Conservation (phyloP, 2,329 filamentous ascomycete genomes). For the Neofusicoccum sp. region DNA sequence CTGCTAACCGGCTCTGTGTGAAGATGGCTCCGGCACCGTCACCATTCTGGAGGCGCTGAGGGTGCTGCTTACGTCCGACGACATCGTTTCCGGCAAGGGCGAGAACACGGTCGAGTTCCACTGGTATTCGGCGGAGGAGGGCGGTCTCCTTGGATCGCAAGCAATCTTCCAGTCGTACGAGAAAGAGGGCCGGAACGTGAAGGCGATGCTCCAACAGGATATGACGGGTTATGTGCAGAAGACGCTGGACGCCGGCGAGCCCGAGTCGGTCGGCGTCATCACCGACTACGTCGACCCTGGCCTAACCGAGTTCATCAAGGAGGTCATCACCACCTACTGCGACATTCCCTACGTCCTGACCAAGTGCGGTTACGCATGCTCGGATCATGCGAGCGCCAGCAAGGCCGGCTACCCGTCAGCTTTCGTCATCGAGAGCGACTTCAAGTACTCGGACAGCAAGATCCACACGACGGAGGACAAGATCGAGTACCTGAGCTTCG, state of each 20-base stretch:
- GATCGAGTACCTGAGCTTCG: slow-evolving; percentile 72
- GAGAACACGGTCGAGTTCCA: slow-evolving; percentile 93
- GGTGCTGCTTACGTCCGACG: slow-evolving; percentile 70
- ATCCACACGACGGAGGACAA: slow-evolving; percentile 70
- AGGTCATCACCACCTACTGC: slow-evolving; percentile 83
- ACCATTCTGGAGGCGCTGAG: slow-evolving; percentile 92
- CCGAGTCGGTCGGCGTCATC: slow-evolving; percentile 87
- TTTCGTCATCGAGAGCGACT: slow-evolving; percentile 73
- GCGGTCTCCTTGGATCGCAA: slow-evolving; percentile 81
- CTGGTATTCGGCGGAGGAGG: slow-evolving; percentile 92
- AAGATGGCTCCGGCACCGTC: slow-evolving; percentile 83
- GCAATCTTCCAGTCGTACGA: slow-evolving; percentile 84
- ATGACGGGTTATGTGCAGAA: slow-evolving; percentile 85
- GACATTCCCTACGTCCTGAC: slow-evolving; percentile 83
- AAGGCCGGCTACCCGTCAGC: slow-evolving; percentile 73
- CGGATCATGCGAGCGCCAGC: slow-evolving; percentile 69
- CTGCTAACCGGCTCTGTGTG: not conserved
- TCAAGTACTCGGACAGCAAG: slow-evolving; percentile 62
- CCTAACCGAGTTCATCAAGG: slow-evolving; percentile 87
- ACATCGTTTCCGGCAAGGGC: slow-evolving; percentile 68
- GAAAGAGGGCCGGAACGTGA: slow-evolving; percentile 69
- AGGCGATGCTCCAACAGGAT: slow-evolving; percentile 97
- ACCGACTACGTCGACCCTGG: slow-evolving; percentile 83
- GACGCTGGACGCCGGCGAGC: slow-evolving; percentile 76
- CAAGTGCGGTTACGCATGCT: slow-evolving; percentile 84